These are phyloP conservation scores for Backusella tarrabulga DNA, from an alignment of 192 early-diverging fungal species.

Conservation along the genomic window DNA sequence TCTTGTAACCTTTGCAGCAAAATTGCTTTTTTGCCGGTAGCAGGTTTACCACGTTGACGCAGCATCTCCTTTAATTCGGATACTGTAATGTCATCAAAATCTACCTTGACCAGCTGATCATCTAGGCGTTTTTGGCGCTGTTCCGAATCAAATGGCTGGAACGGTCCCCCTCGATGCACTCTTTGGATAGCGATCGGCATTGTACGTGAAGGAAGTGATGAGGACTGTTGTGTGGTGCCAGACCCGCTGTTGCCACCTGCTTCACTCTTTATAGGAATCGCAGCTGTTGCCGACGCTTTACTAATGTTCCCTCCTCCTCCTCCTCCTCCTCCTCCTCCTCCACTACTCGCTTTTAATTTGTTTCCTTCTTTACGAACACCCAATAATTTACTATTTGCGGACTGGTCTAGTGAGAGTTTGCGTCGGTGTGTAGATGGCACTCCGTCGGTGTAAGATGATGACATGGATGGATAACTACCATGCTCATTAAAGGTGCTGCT, in stretches of 20 bases:
- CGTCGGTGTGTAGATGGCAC: neutral
- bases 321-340: neutral
- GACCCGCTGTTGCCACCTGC: neutral
- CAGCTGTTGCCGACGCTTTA: neutral
- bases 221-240: conserved; percentile 6
- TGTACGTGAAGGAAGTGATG: conserved; percentile 26
- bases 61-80: conserved; percentile 74
- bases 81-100: conserved; percentile 78
- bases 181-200: conserved; percentile 37
- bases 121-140: conserved; percentile 60
- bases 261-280: neutral
- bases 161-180: conserved; percentile 4
- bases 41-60: conserved; percentile 63
- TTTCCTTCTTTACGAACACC: neutral
- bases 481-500: neutral
- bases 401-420: neutral
- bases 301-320: neutral
- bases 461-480: neutral
- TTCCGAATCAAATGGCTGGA: conserved; percentile 34
- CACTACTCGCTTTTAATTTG: neutral
- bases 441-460: neutral
- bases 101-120: conserved; percentile 58
- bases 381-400: neutral
- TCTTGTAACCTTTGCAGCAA: conserved; percentile 64
- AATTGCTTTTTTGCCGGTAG: conserved; percentile 70